Conservation (phyloP, 306 rosid genomes). For the Cucurbita moschata region DNA sequence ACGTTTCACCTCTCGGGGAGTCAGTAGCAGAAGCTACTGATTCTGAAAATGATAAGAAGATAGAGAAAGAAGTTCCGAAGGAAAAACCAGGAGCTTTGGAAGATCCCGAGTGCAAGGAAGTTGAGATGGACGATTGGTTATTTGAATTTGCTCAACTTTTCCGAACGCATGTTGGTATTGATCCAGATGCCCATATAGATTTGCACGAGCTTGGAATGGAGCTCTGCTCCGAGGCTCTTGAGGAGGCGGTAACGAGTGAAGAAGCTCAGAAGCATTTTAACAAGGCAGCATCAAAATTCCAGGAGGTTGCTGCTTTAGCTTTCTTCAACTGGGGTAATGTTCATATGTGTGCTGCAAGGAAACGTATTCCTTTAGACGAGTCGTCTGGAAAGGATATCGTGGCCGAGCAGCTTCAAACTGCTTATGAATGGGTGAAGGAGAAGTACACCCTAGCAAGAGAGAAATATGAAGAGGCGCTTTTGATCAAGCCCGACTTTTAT, state of each 20-base stretch:
- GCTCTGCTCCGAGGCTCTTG: constrained; percentile 96
- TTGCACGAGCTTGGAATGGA: constrained; percentile 98
- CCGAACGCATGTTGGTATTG: constrained; percentile 91
- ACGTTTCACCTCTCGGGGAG: constrained; percentile 55
- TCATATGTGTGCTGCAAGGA: constrained; percentile 93
- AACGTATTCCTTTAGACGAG: constrained; percentile 84
- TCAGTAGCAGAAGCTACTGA: constrained; percentile 44
- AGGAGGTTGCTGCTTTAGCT: constrained; percentile 96
- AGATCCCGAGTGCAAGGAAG: constrained; percentile 70
- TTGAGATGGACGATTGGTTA: constrained; percentile 99
- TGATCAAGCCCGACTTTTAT: constrained; percentile 82
- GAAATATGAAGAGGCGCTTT: constrained; percentile 82
- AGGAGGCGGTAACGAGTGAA: constrained; percentile 87
- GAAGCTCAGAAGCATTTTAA: constrained; percentile 84
- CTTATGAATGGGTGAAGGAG: constrained; percentile 94
- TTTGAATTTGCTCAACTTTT: constrained; percentile 95
- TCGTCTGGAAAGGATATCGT: constrained; percentile 62
- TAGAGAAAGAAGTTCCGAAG: constrained; percentile 44
- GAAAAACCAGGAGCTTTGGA: constrained; percentile 43
- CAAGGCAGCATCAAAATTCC: constrained; percentile 91
- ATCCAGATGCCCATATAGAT: constrained; percentile 89
- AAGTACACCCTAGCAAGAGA: constrained; percentile 76
- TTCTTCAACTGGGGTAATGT: constrained; percentile 98
- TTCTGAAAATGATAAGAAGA: constrained; percentile 37
- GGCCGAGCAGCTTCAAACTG: constrained; percentile 69